Base-by-base conservation (phyloP, 805 yeast genomes). In the Teunomyces panamensis region DNA sequence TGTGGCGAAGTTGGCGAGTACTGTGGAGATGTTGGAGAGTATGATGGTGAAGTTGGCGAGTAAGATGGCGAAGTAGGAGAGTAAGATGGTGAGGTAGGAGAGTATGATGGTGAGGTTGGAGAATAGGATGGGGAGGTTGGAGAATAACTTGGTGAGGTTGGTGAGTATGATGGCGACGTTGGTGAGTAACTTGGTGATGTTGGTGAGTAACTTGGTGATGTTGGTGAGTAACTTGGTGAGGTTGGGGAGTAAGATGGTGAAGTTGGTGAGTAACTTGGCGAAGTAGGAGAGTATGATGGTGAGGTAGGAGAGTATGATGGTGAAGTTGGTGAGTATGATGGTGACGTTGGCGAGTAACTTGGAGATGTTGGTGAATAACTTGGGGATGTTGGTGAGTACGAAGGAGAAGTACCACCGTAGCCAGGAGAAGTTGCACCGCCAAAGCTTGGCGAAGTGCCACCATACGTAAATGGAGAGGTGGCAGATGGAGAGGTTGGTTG, bases 221-320 rank as follows among this genome's bases (percentile, higher is more conserved):
- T 87, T 42, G 96, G 96, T 1, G 85, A 77, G 66, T 89, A 89
- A 1, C 70, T 56, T 50, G 97, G 97, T 0, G 92, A 84, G 0
- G 96, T 88, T 52, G 94, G 92, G 0, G 81, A 73, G 60, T 85
- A 85, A 4, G 68, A 58, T 53, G 95, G 94, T 3, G 87, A 80
- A 0, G 94, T 87, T 44, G 95, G 95, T 2, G 84, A 76, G 63
- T 89, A 90, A 8, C 75, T 62, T 57, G 96, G 96, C 0, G 91
- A 83, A 0, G 96, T 87, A 52, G 96, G 95, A 0, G 86, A 78
- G 59, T 84, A 85, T 11, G 68, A 57, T 51, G 91, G 90, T 3
- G 84, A 77, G 0, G 91, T 83, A 36, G 91, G 88, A 0, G 80
- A 71, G 63, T 82, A 83, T 2, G 77, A 65, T 56, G 84, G 83